phyloP scores from a whole-genome alignment of 768 basidiomycete species.

The Termitomyces heimii region DNA sequence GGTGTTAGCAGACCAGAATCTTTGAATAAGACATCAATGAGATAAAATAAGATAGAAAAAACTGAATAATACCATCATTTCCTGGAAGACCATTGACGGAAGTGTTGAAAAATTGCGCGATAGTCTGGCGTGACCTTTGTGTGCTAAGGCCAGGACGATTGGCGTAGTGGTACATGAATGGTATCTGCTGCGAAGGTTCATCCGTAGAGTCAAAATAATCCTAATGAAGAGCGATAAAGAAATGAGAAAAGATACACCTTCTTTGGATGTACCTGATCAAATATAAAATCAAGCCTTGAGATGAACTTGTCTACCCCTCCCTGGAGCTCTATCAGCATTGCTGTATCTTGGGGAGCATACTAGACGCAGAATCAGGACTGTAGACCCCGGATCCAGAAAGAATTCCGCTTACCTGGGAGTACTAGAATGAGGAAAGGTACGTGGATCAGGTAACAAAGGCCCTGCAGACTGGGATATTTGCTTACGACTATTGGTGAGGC shows the following conservation, averaged over 20 bases:
- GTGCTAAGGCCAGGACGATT: slow-evolving; percentile 55
- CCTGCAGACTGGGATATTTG: not conserved
- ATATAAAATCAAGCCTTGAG: slow-evolving; percentile 49
- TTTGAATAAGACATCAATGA: slow-evolving; percentile 9
- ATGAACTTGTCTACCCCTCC: slow-evolving; percentile 52
- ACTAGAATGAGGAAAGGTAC: slow-evolving; percentile 20
- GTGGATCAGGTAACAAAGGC: not conserved
- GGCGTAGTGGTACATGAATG: slow-evolving; percentile 68
- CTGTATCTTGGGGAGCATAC: slow-evolving; percentile 64
- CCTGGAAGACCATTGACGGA: slow-evolving; percentile 53
- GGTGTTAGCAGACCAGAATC: slow-evolving; percentile 16
- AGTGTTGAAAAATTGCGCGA: slow-evolving; percentile 51
- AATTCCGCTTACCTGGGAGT: slow-evolving; percentile 41
- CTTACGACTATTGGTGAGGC: slow-evolving; percentile 54
- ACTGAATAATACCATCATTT: slow-evolving; percentile 47
- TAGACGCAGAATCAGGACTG: slow-evolving; percentile 17
- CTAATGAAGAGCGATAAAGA: slow-evolving; percentile 16
- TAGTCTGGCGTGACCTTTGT: slow-evolving; percentile 47
- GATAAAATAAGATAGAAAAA: slow-evolving; percentile 9
- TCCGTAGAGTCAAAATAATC: slow-evolving; percentile 58
- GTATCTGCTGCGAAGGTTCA: slow-evolving; percentile 64
- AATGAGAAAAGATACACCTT: not conserved
- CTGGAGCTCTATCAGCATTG: slow-evolving; percentile 54
- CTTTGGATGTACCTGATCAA: slow-evolving; percentile 35
- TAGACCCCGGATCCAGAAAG: not conserved